Evolutionary conservation across 2,329 filamentous ascomycete species (phyloP).

Genomic region (Epichloe gansuensis): DNA sequence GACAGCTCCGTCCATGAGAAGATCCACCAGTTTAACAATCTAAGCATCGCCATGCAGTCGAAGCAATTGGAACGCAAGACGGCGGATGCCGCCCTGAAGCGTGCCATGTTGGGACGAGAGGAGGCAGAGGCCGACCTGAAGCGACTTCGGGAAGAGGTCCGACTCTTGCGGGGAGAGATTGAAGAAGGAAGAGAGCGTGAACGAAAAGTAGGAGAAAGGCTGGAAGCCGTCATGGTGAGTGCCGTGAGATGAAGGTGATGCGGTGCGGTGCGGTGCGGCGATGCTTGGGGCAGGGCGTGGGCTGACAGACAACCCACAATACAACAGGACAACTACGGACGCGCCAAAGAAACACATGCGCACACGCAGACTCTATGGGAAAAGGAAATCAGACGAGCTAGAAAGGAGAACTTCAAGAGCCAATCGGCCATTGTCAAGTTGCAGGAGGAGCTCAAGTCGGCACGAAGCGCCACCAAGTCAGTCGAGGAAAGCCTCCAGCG

Average conservation of each 20-base stretch:
- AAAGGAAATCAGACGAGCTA: slow-evolving; percentile 56
- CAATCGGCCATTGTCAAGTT: slow-evolving; percentile 56
- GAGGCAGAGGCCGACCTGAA: slow-evolving; percentile 60
- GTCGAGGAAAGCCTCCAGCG: slow-evolving; percentile 47
- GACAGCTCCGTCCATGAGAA: slow-evolving; percentile 54
- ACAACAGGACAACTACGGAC: slow-evolving; percentile 54
- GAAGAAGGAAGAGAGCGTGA: slow-evolving; percentile 57
- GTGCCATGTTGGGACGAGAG: slow-evolving; percentile 56
- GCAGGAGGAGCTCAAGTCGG: slow-evolving; percentile 60
- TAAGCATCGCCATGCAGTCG: slow-evolving; percentile 48
- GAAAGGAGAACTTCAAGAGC: slow-evolving; percentile 66
- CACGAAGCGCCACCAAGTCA: slow-evolving; percentile 40
- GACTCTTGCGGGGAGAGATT: slow-evolving; percentile 41
- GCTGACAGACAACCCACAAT: neutral
- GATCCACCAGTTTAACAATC: slow-evolving; percentile 61
- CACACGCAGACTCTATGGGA: slow-evolving; percentile 59
- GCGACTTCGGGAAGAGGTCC: slow-evolving; percentile 48
- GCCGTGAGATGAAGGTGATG: neutral
- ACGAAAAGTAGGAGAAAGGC: slow-evolving; percentile 50
- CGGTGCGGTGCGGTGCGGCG: too few species aligned
- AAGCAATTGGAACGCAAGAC: slow-evolving; percentile 52
- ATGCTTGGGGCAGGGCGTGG: too few species aligned
- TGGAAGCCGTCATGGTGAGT: slow-evolving; percentile 59
- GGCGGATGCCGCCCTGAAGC: slow-evolving; percentile 53
- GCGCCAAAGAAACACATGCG: slow-evolving; percentile 56